Evolutionary conservation across 2,329 filamentous ascomycete species (phyloP).

Genomic region (Ceratocystis variospora): DNA sequence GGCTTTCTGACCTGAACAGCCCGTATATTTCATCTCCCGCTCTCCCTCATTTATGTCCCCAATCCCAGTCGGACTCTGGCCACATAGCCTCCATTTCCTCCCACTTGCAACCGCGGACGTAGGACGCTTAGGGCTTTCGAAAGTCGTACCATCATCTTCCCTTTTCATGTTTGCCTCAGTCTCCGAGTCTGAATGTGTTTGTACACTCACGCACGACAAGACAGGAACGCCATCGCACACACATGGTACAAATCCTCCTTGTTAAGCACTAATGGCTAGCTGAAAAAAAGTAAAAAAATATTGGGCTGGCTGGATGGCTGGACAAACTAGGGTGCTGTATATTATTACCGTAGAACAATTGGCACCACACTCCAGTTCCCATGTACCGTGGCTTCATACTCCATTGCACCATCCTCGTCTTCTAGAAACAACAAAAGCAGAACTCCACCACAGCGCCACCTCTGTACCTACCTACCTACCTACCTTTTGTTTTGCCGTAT

Average conservation of each 20-base stretch:
- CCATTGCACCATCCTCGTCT: background rate
- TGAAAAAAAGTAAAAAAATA: background rate
- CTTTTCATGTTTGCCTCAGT: no score
- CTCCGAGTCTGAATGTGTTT: background rate
- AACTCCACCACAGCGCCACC: background rate
- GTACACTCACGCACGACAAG: no score
- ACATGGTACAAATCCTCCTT: no score
- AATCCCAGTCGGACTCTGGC: background rate
- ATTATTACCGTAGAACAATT: background rate
- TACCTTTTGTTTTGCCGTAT: background rate
- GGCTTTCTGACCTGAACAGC: background rate
- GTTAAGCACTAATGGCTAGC: background rate
- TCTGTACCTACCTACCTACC: background rate
- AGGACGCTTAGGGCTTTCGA: background rate
- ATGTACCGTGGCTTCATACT: background rate
- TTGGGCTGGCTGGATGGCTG: conserved; percentile 2
- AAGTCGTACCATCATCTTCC: background rate
- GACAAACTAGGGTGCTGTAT: background rate
- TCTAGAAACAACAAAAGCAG: background rate
- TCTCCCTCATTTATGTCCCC: background rate
- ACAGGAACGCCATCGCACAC: no score
- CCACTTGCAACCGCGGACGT: background rate
- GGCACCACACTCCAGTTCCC: background rate
- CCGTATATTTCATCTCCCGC: background rate
- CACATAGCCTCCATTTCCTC: background rate